phyloP scores from a whole-genome alignment of 176 grass and related monocot species.

The Lolium perenne region DNA sequence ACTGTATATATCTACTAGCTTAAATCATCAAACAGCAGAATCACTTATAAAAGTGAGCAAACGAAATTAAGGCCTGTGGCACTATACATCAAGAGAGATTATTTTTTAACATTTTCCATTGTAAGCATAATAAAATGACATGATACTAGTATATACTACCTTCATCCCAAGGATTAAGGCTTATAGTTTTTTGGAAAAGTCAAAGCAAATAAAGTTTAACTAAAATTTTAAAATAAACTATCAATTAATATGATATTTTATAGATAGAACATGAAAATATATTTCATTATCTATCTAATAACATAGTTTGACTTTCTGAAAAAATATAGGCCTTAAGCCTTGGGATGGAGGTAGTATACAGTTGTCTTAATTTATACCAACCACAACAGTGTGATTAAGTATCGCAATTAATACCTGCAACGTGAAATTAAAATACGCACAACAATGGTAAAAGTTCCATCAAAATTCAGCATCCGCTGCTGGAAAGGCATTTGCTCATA shows the following conservation, averaged over 20 bases:
- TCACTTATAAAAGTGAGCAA: neutral
- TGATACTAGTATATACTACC: too few species aligned
- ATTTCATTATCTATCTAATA: too few species aligned
- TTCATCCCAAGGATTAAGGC: too few species aligned
- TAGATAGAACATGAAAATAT: too few species aligned
- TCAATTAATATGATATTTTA: too few species aligned
- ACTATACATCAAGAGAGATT: neutral
- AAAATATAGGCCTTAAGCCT: too few species aligned
- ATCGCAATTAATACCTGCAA: neutral
- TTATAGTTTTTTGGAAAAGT: too few species aligned
- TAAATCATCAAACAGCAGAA: neutral
- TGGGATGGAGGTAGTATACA: neutral
- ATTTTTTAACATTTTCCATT: neutral
- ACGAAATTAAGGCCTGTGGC: neutral
- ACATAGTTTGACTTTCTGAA: too few species aligned
- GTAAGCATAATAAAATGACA: neutral
- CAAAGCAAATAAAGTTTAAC: too few species aligned
- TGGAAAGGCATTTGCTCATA: slow-evolving; percentile 39
- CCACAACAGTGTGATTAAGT: neutral
- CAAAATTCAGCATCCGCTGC: slow-evolving; percentile 46
- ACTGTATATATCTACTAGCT: neutral
- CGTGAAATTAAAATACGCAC: neutral
- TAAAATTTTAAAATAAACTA: too few species aligned
- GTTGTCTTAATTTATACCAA: neutral
- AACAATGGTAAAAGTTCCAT: slow-evolving; percentile 66